Evolutionary conservation across 2,329 filamentous ascomycete species (phyloP), one percentile per base, ranked within the genome.

Genomic region (Dichotomopilus funicola): DNA sequence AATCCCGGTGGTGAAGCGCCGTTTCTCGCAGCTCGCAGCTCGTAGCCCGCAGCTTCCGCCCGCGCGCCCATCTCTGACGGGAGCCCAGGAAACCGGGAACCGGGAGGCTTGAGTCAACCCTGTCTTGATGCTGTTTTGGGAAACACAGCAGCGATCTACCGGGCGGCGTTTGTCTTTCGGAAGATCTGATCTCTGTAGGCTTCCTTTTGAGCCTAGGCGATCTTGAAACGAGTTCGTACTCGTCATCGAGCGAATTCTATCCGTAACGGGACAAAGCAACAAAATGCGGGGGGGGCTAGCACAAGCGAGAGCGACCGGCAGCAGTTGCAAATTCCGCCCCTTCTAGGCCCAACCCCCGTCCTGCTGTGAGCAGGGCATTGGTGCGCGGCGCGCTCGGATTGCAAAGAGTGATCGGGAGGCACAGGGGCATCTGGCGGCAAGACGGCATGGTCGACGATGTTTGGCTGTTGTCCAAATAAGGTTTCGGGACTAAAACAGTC

Each of bases 401-500:
- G 19, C 19, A 27, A 27, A 27, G 19, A 27, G 19, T 27, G 19
- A 27, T 27, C 19, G 19, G 19, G 19, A 27, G 19, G 19, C 19
- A 27, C 19, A 27, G 19, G 19, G 19, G 19, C 19, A 27, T 27
- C 19, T 27, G 36, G 44, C 31, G 44, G 27, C 19, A 36, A 27
- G n/a, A 37, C 41, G 12, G 41, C 6, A 10, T 7, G 19, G 19
- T 44, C 13, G 37, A 43, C 43, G 13, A n/a, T 47, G 34, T 53
- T 53, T 36, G 50, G 48, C 45, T 62, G 61, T 53, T 58, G 61
- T 63, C 59, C 46, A 62, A 63, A 61, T 63, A 63, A 63, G 60
- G 60, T 63, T 63, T 62, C 53, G 58, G 60, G 56, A 57, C 56
- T 58, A 61, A 58, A 57, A 53, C 49, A 49, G 49, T 53, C 54